phyloP scores from a whole-genome alignment of 2,329 filamentous ascomycete species.

The Blastomyces gilchristii region DNA sequence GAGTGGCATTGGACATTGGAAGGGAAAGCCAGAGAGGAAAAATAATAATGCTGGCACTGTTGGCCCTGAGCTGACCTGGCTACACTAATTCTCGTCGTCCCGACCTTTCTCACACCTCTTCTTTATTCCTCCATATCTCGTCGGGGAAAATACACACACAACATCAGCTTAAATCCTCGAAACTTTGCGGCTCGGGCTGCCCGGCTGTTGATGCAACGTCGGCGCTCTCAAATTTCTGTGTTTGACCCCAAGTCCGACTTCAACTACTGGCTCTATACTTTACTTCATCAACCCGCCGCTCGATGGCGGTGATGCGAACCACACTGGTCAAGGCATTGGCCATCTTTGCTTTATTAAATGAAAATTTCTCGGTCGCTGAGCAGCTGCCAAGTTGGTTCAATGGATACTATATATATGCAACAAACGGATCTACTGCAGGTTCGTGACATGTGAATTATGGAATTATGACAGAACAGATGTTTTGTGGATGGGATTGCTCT shows the following conservation, averaged over 20 bases:
- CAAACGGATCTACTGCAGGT: neutral
- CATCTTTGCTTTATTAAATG: neutral
- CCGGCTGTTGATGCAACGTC: neutral
- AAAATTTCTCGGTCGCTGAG: neutral
- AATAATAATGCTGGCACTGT: neutral
- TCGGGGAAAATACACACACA: neutral
- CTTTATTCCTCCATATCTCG: neutral
- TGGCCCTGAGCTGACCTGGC: neutral
- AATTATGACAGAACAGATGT: neutral
- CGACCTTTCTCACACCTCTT: neutral
- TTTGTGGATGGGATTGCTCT: neutral
- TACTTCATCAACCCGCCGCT: neutral
- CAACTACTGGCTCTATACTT: neutral
- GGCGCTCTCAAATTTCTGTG: neutral
- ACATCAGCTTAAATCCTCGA: neutral
- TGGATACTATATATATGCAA: slow-evolving; percentile 4
- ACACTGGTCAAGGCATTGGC: neutral
- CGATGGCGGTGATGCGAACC: neutral
- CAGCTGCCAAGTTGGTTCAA: slow-evolving; percentile 6
- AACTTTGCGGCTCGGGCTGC: neutral
- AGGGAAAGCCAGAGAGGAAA: neutral
- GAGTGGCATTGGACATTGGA: neutral
- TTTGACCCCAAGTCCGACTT: neutral
- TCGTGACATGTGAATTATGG: neutral
- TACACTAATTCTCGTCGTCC: neutral